Evolutionary conservation across 2,329 filamentous ascomycete genomes (phyloP), one percentile per base, ranked within the genome.

Genomic region (Talaromyces rugulosus): DNA sequence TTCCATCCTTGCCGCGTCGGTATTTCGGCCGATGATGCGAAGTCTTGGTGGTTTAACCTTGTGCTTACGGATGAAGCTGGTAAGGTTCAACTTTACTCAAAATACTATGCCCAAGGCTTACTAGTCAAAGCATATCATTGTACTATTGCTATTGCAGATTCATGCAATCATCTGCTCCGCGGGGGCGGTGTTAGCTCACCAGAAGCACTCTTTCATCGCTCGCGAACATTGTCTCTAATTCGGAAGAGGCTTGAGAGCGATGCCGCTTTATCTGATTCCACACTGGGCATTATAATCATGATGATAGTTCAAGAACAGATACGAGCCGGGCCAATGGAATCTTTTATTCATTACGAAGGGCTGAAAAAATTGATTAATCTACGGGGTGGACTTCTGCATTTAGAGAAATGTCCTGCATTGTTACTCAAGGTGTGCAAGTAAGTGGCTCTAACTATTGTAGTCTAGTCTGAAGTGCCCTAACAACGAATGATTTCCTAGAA

Each of bases 351-450:
- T 27, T 62, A 59, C 23, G 50, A 59, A 56, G 60, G 56, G 31
- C 18, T 62, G 23, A 47, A 28, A 9, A 36, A 18, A 16, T 33
- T 55, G 50, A 54, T 62, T 23, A 56, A 62, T 40, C 2, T 40
- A 31, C 60, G 60, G 6, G 60, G 60, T 23, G 60, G 60, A 8
- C 47, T 62, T 7, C 11, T n/a, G 0, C 36, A 62, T 31, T 50
- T 62, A 3, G 60, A 62, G 42, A 51, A 52, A 16, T 50, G 50
- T 33, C 60, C 56, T 1, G 50, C 30, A 2, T 56, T 62, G 18
- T 12, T 56, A 8, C 9, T 59, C 50, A 58, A 62, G 30, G 57
- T 62, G n/a, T 62, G 56, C 60, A 62, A 62, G 60, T 62, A 27
- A 44, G 60, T 52, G 9, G 11, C 18, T 3, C 12, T 28, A 51